phyloP scores from a whole-genome alignment of 2,329 filamentous ascomycete genomes.

The Trichoderma arundinaceum region DNA sequence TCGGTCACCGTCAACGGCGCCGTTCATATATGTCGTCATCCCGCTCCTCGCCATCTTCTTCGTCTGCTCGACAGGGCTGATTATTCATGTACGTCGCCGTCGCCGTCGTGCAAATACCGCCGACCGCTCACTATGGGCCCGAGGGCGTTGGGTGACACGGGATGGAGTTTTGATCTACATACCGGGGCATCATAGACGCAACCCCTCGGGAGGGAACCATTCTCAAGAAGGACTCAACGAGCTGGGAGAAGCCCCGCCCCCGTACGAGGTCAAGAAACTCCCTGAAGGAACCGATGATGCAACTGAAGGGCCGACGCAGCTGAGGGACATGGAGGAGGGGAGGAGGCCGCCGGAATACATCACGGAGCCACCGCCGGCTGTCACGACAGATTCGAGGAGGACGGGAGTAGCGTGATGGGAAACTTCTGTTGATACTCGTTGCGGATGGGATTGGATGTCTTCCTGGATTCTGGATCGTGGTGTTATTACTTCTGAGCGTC shows the following conservation, averaged over 20 bases:
- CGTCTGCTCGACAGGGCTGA: constrained; percentile 46
- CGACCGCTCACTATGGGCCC: constrained; percentile 31
- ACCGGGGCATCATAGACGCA: constrained; percentile 24
- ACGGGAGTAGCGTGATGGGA: neutral
- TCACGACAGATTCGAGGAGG: constrained; percentile 34
- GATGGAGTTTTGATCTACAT: constrained; percentile 38
- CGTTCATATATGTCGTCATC: constrained; percentile 63
- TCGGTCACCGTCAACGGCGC: constrained; percentile 50
- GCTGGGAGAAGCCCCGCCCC: constrained; percentile 67
- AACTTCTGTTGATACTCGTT: too few relatives aligned
- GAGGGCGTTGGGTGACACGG: constrained; percentile 30
- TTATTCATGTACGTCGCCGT: constrained; percentile 50
- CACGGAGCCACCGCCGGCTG: constrained; percentile 37
- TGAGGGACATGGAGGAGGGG: constrained; percentile 40
- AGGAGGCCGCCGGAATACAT: constrained; percentile 41
- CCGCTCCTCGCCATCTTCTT: constrained; percentile 53
- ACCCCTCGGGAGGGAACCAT: constrained; percentile 37
- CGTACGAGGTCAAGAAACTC: constrained; percentile 54
- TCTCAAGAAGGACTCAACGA: constrained; percentile 65
- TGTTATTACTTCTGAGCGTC: neutral
- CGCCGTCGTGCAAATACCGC: constrained; percentile 37
- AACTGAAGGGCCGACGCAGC: constrained; percentile 30
- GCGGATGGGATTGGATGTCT: too few relatives aligned
- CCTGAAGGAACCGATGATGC: constrained; percentile 34
- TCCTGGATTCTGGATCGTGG: too few relatives aligned